phyloP scores from a whole-genome alignment of 805 yeast species.

The Cyberlindnera americana region DNA sequence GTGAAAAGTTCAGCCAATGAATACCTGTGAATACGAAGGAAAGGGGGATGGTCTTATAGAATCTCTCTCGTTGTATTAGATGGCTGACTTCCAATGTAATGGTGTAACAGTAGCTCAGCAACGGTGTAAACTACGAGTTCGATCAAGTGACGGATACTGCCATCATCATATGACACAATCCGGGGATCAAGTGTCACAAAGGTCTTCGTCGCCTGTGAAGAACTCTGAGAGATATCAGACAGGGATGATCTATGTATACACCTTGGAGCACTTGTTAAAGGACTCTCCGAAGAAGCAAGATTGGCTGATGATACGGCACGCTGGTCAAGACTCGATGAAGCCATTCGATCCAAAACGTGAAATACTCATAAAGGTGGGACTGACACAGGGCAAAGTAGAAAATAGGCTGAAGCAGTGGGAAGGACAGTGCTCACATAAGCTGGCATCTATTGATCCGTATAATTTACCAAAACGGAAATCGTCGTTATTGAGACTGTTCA shows the following conservation, averaged over 20 bases:
- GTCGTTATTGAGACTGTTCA: constrained; percentile 7
- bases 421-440: constrained; percentile 22
- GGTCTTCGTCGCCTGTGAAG: too few relatives aligned
- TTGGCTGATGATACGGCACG: constrained; percentile 20
- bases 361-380: constrained; percentile 26
- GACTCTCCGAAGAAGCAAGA: constrained; percentile 15
- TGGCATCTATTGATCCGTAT: constrained; percentile 17
- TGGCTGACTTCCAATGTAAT: constrained; percentile 18
- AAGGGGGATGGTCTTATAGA: too few relatives aligned
- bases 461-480: neutral
- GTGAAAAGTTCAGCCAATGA: too few relatives aligned
- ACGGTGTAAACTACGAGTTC: constrained; percentile 17
- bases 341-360: constrained; percentile 23
- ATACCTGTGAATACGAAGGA: too few relatives aligned
- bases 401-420: constrained; percentile 26
- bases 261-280: constrained; percentile 20
- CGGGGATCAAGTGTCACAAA: neutral
- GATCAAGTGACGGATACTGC: constrained; percentile 10
- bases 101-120: constrained; percentile 17
- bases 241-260: constrained; percentile 26
- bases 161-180: constrained; percentile 18
- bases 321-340: neutral
- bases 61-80: too few relatives aligned
- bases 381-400: constrained; percentile 21
- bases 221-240: neutral